Percentiles rank a stretch among this genome's conserved stretches.
Conservation (phyloP, 371 early-diverging fungal species). For the Coemansia linderi region DNA sequence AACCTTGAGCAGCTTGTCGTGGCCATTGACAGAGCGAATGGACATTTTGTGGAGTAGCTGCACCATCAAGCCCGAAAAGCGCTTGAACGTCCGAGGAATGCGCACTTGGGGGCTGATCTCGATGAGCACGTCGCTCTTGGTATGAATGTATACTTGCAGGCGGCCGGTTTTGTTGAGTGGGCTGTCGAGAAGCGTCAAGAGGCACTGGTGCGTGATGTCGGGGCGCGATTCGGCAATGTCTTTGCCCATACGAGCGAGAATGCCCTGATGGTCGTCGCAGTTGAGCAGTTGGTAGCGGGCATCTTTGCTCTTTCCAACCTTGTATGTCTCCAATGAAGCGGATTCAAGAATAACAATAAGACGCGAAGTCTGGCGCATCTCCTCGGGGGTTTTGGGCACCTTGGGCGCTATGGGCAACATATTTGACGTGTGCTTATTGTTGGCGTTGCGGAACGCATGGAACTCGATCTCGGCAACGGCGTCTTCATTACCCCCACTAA, state of each 20-base stretch:
- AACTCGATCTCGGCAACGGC: slow-evolving; percentile 20
- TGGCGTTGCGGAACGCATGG: slow-evolving; percentile 42
- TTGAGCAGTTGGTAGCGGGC: slow-evolving; percentile 91
- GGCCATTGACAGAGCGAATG: slow-evolving; percentile 89
- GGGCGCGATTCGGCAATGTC: slow-evolving; percentile 89
- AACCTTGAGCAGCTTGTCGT: slow-evolving; percentile 91
- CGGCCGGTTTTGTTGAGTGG: slow-evolving; percentile 97
- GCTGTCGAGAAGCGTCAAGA: slow-evolving; percentile 94
- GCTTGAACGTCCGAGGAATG: slow-evolving; percentile 97
- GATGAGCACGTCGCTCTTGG: slow-evolving; percentile 91
- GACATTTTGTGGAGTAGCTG: slow-evolving; percentile 96
- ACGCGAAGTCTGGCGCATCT: slow-evolving; percentile 79
- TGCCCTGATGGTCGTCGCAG: slow-evolving; percentile 93
- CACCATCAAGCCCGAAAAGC: slow-evolving; percentile 97
- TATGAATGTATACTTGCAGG: slow-evolving; percentile 94
- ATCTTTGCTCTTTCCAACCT: slow-evolving; percentile 87
- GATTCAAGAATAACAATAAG: slow-evolving; percentile 91
- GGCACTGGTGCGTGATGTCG: slow-evolving; percentile 97
- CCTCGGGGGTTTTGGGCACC: slow-evolving; percentile 72
- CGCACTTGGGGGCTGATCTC: slow-evolving; percentile 97
- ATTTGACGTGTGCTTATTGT: slow-evolving; percentile 47
- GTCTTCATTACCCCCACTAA: not conserved
- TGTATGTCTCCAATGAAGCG: slow-evolving; percentile 92
- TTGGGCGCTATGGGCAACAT: slow-evolving; percentile 66
- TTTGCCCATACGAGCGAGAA: slow-evolving; percentile 80